Evolutionary conservation across 2,329 filamentous ascomycete species (phyloP).

Genomic region (Diaporthe australafricana): DNA sequence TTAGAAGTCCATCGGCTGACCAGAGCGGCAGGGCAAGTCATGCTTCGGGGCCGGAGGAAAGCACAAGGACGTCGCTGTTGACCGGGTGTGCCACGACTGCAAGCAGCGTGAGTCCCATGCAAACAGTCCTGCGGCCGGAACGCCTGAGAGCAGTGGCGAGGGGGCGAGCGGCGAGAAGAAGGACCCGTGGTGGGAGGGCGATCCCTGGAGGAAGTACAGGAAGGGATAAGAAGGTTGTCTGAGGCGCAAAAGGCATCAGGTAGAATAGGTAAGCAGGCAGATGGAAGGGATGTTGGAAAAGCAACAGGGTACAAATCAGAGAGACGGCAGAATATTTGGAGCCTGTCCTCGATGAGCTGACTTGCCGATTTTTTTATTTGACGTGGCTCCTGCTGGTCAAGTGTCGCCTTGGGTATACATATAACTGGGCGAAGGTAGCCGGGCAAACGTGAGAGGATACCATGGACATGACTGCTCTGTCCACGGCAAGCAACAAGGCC

Average conservation of each 20-base stretch:
- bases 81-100: constrained; percentile 41
- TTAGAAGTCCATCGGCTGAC: background rate
- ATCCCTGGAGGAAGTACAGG: constrained; percentile 39
- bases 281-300: background rate
- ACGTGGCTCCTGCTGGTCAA: background rate
- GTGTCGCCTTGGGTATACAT: background rate
- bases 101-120: constrained; percentile 29
- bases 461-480: background rate
- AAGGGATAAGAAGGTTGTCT: constrained; percentile 2
- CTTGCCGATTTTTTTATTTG: background rate
- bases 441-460: background rate
- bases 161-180: constrained; percentile 8
- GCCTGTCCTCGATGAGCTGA: background rate
- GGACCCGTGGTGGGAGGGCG: constrained; percentile 39
- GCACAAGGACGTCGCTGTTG: constrained; percentile 38
- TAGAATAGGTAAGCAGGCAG: background rate
- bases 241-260: background rate
- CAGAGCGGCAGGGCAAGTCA: constrained; percentile 31
- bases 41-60: constrained; percentile 42
- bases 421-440: background rate
- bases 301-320: background rate
- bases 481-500: background rate
- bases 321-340: background rate
- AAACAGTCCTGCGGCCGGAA: constrained; percentile 21
- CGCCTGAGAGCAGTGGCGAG: constrained; percentile 32